Evolutionary conservation across 23 red algal species (phyloP).

Genomic region (Pyropia haitanensis): DNA sequence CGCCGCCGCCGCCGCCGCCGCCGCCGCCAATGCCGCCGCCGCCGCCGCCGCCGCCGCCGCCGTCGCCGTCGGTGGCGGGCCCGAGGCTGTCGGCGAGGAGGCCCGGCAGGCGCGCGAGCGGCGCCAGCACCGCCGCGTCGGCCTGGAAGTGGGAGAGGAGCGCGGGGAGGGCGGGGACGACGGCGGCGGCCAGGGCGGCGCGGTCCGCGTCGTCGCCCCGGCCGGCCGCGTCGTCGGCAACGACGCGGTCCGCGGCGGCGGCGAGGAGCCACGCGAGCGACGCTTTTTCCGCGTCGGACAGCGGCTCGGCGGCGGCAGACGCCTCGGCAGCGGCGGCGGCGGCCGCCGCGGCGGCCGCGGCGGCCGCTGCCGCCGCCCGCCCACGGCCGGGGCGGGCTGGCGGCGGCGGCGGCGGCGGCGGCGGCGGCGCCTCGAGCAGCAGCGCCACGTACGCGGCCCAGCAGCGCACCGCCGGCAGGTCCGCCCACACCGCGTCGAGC

Average conservation of each 20-base stretch:
- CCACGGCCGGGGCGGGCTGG: neutral
- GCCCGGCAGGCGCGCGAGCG: constrained; percentile 20
- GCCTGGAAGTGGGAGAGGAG: constrained; percentile 50
- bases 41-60: too few relatives aligned
- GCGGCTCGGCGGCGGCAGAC: constrained; percentile 14
- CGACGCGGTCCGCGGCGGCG: constrained; percentile 24
- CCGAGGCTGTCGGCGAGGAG: too few relatives aligned
- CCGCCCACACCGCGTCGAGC: constrained; percentile 60
- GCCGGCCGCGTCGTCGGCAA: constrained; percentile 6
- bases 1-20: too few relatives aligned
- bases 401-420: neutral
- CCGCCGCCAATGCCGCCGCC: too few relatives aligned
- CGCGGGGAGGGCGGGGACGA: constrained; percentile 24
- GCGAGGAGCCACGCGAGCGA: constrained; percentile 21
- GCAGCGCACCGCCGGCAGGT: constrained; percentile 39
- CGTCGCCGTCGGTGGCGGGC: too few relatives aligned
- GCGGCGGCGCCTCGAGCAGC: constrained; percentile 17
- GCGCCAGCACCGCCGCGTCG: constrained; percentile 15
- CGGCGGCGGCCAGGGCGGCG: constrained; percentile 3
- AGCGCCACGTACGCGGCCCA: constrained; percentile 58
- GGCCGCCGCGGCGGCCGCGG: neutral
- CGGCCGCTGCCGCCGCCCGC: neutral
- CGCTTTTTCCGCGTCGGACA: constrained; percentile 27
- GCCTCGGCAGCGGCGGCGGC: neutral
- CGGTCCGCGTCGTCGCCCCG: constrained; percentile 5